Percentiles rank a stretch among this genome's conserved stretches.
Conservation (phyloP, 441 rosid species). For the Gossypium trilobum region DNA sequence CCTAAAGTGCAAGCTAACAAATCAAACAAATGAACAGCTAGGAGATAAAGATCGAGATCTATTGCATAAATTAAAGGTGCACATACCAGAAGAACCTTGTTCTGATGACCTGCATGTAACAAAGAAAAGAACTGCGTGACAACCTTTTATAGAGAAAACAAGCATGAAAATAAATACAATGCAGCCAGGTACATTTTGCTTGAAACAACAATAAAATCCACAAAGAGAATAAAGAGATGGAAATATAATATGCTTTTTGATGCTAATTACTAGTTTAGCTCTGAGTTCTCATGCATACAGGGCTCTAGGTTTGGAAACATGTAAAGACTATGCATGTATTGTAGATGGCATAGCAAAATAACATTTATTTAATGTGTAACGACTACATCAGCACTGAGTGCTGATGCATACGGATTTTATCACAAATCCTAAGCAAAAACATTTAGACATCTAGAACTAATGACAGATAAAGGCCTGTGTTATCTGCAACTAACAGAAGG, state of each 20-base stretch:
- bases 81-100: slow-evolving; percentile 60
- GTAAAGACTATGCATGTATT: not conserved
- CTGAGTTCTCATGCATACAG: not conserved
- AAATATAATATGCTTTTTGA: not conserved
- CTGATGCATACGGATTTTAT: not conserved
- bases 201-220: not conserved
- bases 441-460: not conserved
- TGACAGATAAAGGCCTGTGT: not conserved
- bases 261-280: not conserved
- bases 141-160: slow-evolving; percentile 15
- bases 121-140: slow-evolving; percentile 21
- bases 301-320: not conserved
- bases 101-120: slow-evolving; percentile 61
- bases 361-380: not conserved
- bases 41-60: not conserved
- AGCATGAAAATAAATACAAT: not conserved
- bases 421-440: not conserved
- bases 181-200: not conserved
- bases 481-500: not conserved
- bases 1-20: not conserved
- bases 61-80: not conserved
- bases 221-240: not conserved
- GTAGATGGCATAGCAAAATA: not conserved
- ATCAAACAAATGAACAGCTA: not conserved
- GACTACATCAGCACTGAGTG: too few species aligned